A percentile compares a stretch with the other conserved stretches of the same genome.
phyloP scores from a whole-genome alignment of 345 rosid genomes.

The Melastoma malabathricum region DNA sequence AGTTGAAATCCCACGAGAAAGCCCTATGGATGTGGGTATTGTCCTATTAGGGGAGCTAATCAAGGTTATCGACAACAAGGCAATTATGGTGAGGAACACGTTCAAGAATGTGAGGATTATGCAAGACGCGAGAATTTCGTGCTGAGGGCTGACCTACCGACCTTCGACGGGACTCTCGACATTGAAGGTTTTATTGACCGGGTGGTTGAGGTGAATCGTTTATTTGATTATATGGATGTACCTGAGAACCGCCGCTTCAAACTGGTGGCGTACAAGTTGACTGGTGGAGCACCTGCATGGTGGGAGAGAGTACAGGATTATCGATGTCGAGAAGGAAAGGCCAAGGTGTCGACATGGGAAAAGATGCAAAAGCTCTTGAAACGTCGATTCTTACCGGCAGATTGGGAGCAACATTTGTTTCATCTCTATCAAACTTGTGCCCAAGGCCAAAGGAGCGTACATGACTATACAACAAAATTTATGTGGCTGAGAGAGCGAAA shows the following conservation, averaged over 20 bases:
- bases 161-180: background rate
- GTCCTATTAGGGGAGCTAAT: background rate
- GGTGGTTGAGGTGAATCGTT: background rate
- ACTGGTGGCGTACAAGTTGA: background rate
- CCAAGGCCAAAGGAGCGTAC: background rate
- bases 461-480: background rate
- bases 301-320: background rate
- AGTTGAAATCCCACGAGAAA: no score
- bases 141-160: background rate
- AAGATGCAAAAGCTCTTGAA: no score
- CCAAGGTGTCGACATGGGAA: no score
- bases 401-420: constrained; percentile 5
- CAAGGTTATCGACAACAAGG: background rate
- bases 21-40: no score
- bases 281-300: background rate
- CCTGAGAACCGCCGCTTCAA: background rate
- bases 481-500: rapidly evolving
- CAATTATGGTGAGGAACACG: background rate
- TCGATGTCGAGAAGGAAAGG: background rate
- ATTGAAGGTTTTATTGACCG: constrained; percentile 3
- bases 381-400: no score
- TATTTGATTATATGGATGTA: background rate
- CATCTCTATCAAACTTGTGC: background rate
- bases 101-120: rapidly evolving
- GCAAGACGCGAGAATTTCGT: background rate